Evolutionary conservation across 805 yeast species (phyloP).

Genomic region (Nakazawaea ambrosiae): DNA sequence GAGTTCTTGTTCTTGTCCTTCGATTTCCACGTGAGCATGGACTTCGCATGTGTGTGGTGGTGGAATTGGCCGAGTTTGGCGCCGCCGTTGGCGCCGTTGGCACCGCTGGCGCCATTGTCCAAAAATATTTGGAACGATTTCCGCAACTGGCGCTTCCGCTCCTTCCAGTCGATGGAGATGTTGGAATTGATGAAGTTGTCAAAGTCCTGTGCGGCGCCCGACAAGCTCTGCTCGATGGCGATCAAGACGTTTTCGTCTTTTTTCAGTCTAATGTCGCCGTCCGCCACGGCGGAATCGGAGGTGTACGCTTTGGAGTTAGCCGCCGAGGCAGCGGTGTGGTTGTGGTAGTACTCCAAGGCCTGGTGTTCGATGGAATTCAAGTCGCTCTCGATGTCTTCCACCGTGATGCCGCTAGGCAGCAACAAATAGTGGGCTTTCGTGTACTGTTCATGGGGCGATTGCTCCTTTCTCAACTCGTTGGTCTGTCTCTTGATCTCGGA

Average conservation of each 20-base stretch:
- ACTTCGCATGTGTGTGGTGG: too few species aligned
- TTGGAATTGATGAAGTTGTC: constrained; percentile 69
- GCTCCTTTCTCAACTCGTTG: constrained; percentile 43
- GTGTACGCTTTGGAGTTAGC: background rate
- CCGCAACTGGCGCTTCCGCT: constrained; percentile 66
- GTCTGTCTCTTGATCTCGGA: constrained; percentile 72
- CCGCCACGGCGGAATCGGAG: constrained; percentile 1
- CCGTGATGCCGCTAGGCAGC: constrained; percentile 83
- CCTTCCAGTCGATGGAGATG: constrained; percentile 78
- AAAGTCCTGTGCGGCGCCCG: constrained; percentile 73
- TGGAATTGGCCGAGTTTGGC: constrained; percentile 5
- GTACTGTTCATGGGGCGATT: constrained; percentile 29
- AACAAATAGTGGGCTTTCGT: constrained; percentile 82
- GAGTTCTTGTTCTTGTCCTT: constrained; percentile 25
- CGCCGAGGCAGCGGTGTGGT: background rate
- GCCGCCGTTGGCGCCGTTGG: background rate
- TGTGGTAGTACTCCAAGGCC: background rate
- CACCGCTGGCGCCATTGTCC: background rate
- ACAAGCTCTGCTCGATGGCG: constrained; percentile 75
- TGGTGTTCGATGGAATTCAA: constrained; percentile 33
- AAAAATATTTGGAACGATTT: constrained; percentile 49
- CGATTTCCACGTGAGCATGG: constrained; percentile 14
- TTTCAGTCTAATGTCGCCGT: constrained; percentile 43
- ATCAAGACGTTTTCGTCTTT: constrained; percentile 78
- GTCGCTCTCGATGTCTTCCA: constrained; percentile 72